Evolutionary conservation across 1,284 basidiomycete genomes (phyloP), one percentile per base, ranked within the genome.

Genomic region (Heterobasidion occidentale): DNA sequence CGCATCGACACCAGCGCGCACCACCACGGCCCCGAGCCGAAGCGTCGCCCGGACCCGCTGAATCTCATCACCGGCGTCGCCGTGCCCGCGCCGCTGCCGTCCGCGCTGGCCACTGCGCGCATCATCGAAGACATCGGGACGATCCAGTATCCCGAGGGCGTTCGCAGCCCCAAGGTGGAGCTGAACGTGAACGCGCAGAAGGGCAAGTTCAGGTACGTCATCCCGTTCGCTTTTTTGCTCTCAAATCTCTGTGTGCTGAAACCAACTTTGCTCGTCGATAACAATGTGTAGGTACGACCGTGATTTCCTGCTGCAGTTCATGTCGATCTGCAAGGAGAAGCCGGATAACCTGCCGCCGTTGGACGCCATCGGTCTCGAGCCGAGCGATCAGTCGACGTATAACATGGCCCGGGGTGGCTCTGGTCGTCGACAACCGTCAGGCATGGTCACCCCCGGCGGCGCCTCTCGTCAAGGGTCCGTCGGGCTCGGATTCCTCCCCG

Each of bases 231-330:
- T 17, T 8, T 50, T 20, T 53, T 20, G 8, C 45, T 51, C n/a
- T 53, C 14, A 44, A 53, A 27, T 17, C 5, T 27, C 34, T 14
- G 46, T 27, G 27, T 27, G 27, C 27, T 27, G 27, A 27, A 4
- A 27, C 5, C 27, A 27, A 27, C 4, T 12, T 20, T 15, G 17
- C 27, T 5, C 3, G 4, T 27, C 20, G 44, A 35, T 46, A 12
- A 3, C n/a, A 0, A 27, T 27, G 27, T 5, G 1, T 27, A 91
- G 95, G 65, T 99, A 99, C 71, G 94, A 98, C 72, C 93, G 96
- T 52, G 93, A 96, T 48, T 99, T 99, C 84, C 79, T 99, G 36
- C 74, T 99, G 61, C 97, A 99, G 69, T 99, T 99, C 77, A 97
- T 98, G 93, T 76, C 77, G 45, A 77, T 97, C 56, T 99, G 94